These are phyloP conservation scores for Westerdykella aurantiaca DNA, from an alignment of 2,329 filamentous ascomycete genomes.

Conservation along the genomic window DNA sequence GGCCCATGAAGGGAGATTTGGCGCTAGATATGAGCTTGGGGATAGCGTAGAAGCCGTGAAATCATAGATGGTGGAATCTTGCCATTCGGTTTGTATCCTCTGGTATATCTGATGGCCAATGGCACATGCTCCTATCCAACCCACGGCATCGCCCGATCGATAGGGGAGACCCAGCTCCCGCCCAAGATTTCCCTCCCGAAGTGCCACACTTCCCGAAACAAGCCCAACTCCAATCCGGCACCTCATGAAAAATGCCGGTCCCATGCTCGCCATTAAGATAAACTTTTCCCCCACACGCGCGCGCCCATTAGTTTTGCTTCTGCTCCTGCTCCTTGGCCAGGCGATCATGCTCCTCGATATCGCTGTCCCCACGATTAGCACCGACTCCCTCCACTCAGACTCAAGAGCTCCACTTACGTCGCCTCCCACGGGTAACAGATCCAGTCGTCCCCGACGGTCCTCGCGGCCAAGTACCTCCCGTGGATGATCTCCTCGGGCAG, in stretches of 20 bases:
- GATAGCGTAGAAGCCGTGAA: not conserved
- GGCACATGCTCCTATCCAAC: no score
- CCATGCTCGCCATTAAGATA: no score
- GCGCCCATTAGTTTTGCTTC: not conserved
- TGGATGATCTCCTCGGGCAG: slow-evolving; percentile 74
- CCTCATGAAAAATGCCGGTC: no score
- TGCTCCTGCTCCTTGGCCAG: slow-evolving; percentile 49
- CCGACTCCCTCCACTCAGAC: not conserved
- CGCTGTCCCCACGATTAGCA: slow-evolving; percentile 40
- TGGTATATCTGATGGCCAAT: no score
- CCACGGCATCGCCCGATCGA: no score
- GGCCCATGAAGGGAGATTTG: not conserved
- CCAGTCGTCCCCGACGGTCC: slow-evolving; percentile 91
- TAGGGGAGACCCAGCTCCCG: no score
- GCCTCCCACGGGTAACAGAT: slow-evolving; percentile 99
- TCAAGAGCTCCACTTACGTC: slow-evolving; percentile 43
- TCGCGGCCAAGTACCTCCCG: slow-evolving; percentile 73
- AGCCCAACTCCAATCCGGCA: no score
- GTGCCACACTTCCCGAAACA: no score
- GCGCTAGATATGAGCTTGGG: not conserved
- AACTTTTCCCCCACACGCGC: no score
- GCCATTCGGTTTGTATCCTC: no score
- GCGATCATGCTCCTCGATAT: slow-evolving; percentile 88
- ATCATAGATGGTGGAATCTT: not conserved
- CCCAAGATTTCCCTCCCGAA: no score